Percentiles rank a stretch among this genome's conserved stretches.
Conservation (phyloP, 257 asterid species). For the Solanum chilense region DNA sequence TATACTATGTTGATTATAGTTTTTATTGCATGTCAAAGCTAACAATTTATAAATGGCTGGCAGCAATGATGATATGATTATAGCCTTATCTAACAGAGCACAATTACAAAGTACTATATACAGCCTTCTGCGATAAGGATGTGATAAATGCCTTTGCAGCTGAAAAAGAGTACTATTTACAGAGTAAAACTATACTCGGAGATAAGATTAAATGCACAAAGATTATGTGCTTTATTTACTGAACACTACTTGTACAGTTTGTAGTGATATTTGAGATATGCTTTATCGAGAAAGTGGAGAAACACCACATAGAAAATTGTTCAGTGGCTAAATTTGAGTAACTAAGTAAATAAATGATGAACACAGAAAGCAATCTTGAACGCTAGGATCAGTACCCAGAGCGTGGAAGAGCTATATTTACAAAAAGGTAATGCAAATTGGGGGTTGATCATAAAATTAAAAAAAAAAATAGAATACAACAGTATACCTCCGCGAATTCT, state of each 20-base stretch:
- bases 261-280: not conserved
- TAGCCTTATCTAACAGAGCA: not conserved
- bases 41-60: not conserved
- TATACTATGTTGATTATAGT: not conserved
- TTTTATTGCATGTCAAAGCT: not conserved
- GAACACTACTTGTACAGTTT: not conserved
- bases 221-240: not conserved
- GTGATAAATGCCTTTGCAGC: not conserved
- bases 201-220: not conserved
- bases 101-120: not conserved
- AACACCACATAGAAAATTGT: not conserved
- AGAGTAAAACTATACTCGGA: not conserved
- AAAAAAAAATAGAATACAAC: constrained; percentile 16
- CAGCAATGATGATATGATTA: not conserved
- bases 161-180: not conserved
- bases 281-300: not conserved
- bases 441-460: not conserved
- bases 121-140: not conserved
- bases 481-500: constrained; percentile 12
- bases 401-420: not conserved
- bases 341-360: not conserved
- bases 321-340: not conserved
- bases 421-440: constrained; percentile 8
- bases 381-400: not conserved
- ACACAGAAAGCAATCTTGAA: not conserved